These are phyloP conservation scores for Mimosa pudica DNA, from an alignment of 306 rosid species.

Conservation along the genomic window DNA sequence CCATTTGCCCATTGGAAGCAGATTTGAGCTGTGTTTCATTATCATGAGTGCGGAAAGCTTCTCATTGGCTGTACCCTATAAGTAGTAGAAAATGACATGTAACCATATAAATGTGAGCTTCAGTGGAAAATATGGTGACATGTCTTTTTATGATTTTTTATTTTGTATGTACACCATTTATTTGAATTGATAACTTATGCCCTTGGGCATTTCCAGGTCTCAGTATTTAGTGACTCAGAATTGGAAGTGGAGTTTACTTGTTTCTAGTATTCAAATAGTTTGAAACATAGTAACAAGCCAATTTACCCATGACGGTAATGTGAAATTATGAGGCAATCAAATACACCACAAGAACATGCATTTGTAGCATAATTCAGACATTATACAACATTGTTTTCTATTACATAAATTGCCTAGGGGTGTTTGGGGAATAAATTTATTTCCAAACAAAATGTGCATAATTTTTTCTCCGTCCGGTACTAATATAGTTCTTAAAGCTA, in stretches of 20 bases:
- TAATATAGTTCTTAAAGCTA: constrained; percentile 41
- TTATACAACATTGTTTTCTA: constrained; percentile 34
- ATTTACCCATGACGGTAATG: neutral
- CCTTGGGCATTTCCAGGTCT: constrained; percentile 29
- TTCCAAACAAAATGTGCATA: constrained; percentile 20
- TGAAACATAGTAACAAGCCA: neutral
- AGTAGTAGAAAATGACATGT: neutral
- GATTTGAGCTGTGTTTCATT: constrained; percentile 10
- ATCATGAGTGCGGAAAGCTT: neutral
- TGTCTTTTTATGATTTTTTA: neutral
- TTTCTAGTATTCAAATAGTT: neutral
- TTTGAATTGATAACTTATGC: constrained; percentile 18
- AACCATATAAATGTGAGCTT: neutral
- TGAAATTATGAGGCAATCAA: constrained; percentile 18
- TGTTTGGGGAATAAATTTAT: constrained; percentile 27
- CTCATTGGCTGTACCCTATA: neutral
- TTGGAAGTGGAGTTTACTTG: neutral
- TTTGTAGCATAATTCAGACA: constrained; percentile 33
- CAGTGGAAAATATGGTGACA: neutral
- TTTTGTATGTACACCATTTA: neutral
- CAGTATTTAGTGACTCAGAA: neutral
- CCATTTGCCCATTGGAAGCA: neutral
- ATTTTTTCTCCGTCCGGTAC: constrained; percentile 25
- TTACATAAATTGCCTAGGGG: constrained; percentile 2
- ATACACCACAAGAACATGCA: constrained; percentile 32